Percentiles rank a stretch among this genome's conserved stretches.
Evolutionary conservation across 768 basidiomycete species (phyloP).

Genomic region (Calocybe indica): DNA sequence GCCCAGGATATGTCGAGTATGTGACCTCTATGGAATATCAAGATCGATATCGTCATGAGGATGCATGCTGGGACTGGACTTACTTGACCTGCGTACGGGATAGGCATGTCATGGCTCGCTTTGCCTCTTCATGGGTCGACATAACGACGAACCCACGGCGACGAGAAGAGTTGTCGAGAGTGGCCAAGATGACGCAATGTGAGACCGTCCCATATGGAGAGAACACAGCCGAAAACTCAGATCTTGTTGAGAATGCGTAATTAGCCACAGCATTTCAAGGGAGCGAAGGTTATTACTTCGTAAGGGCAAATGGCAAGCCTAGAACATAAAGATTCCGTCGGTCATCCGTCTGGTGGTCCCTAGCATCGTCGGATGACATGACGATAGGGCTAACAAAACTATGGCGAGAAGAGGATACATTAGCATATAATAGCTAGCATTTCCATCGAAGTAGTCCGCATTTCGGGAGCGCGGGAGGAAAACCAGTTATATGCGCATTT

Average conservation of each 20-base stretch:
- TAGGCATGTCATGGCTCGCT: constrained; percentile 55
- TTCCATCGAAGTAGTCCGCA: constrained; percentile 6
- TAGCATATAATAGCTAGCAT: neutral
- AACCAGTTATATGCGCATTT: constrained; percentile 13
- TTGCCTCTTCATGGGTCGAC: constrained; percentile 68
- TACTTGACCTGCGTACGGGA: constrained; percentile 71
- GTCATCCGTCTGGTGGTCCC: constrained; percentile 32
- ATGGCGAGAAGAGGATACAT: neutral
- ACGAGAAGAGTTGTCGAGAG: constrained; percentile 78
- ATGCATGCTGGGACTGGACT: constrained; percentile 6
- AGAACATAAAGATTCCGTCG: constrained; percentile 84
- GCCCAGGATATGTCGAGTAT: constrained; percentile 82
- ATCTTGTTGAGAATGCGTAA: constrained; percentile 17
- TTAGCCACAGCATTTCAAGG: neutral
- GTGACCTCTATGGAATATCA: constrained; percentile 46
- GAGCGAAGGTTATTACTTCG: constrained; percentile 44
- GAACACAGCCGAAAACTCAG: constrained; percentile 59
- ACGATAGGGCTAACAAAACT: constrained; percentile 34
- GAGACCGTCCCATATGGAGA: constrained; percentile 60
- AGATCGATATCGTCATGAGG: neutral
- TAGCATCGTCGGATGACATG: constrained; percentile 14
- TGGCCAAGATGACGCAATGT: constrained; percentile 79
- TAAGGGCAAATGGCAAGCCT: constrained; percentile 75
- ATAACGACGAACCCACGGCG: constrained; percentile 83
- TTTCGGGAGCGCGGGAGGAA: constrained; percentile 6